A percentile compares a stretch with the other conserved stretches of the same genome.
Conservation (phyloP, 345 rosid species). For the Populus alba region DNA sequence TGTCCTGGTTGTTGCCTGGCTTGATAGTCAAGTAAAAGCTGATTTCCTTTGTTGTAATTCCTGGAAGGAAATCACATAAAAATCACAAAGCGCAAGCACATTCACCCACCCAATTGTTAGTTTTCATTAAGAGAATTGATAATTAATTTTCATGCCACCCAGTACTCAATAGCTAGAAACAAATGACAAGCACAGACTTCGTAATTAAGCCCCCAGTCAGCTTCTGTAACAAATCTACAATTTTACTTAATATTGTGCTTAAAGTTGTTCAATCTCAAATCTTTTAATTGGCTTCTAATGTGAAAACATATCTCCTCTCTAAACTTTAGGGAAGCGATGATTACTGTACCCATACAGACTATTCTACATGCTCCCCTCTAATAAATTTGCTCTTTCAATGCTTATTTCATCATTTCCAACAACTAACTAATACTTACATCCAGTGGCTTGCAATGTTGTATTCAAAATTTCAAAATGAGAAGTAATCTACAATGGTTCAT, state of each 20-base stretch:
- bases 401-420: not conserved
- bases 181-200: not conserved
- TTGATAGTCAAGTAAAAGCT: constrained; percentile 2
- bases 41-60: constrained; percentile 15
- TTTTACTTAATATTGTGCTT: not conserved
- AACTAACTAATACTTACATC: not conserved
- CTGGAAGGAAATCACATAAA: not conserved
- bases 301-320: not conserved
- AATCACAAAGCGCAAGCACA: not conserved
- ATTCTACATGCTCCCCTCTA: not conserved
- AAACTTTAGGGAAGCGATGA: not conserved
- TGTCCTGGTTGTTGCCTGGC: not conserved
- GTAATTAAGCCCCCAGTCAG: not conserved
- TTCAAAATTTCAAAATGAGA: not conserved
- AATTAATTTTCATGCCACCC: not conserved
- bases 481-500: not conserved
- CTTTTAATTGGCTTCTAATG: not conserved
- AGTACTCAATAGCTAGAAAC: not conserved
- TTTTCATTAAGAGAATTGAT: not conserved
- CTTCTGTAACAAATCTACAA: not conserved
- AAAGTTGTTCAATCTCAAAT: not conserved
- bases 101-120: not conserved
- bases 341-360: not conserved
- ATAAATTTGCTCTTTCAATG: not conserved
- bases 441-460: not conserved